Evolutionary conservation across 2,329 filamentous ascomycete genomes (phyloP).

Genomic region (Talaromyces amestolkiae): DNA sequence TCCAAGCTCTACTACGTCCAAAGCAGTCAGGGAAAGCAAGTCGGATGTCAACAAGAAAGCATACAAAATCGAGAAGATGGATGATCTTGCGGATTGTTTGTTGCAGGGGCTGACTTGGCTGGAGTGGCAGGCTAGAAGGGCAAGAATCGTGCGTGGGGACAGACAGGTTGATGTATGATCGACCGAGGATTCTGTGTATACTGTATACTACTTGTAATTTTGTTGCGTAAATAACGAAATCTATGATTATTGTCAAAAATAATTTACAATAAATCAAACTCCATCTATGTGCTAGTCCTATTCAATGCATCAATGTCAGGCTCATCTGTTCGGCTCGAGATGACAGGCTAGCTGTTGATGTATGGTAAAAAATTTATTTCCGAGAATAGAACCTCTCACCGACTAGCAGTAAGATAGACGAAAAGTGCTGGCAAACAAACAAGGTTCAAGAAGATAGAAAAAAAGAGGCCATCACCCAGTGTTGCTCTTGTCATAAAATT

Average conservation of each 20-base stretch:
- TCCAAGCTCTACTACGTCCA: background rate
- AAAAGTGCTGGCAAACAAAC: slow-evolving; percentile 21
- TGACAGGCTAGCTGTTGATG: slow-evolving; percentile 9
- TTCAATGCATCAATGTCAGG: slow-evolving; percentile 19
- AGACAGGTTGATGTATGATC: background rate
- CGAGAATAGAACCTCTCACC: slow-evolving; percentile 9
- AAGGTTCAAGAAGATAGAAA: slow-evolving; percentile 17
- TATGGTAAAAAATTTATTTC: slow-evolving; percentile 4
- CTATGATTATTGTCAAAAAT: slow-evolving; percentile 4
- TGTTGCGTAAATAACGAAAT: background rate
- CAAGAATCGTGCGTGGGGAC: slow-evolving; percentile 11
- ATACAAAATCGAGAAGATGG: slow-evolving; percentile 59
- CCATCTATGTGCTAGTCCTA: slow-evolving; percentile 16
- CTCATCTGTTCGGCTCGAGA: background rate
- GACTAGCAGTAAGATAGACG: slow-evolving; percentile 12
- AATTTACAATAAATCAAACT: slow-evolving; percentile 4
- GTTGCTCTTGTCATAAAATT: background rate
- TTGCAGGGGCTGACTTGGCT: slow-evolving; percentile 75
- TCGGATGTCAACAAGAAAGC: background rate
- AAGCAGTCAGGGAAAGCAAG: background rate
- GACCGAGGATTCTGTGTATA: background rate
- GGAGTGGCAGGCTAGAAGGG: slow-evolving; percentile 60
- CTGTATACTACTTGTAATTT: background rate
- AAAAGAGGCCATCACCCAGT: slow-evolving; percentile 17
- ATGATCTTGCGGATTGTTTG: slow-evolving; percentile 78